These are phyloP conservation scores for Yamadazyma sp. DNA, from an alignment of 805 yeast species.

Conservation along the genomic window DNA sequence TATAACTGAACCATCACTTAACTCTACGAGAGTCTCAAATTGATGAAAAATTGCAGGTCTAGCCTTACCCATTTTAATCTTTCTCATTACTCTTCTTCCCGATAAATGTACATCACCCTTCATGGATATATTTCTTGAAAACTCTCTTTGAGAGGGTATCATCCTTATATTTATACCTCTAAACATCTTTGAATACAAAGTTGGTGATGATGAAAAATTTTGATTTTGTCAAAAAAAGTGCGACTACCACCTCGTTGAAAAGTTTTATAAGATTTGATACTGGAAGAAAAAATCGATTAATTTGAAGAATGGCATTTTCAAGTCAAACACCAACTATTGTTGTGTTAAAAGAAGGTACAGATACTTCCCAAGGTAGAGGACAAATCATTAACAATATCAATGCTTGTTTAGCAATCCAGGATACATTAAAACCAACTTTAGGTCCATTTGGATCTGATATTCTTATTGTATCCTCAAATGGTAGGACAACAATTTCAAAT, in stretches of 20 bases:
- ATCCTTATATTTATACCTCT: background rate
- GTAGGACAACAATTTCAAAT: constrained; percentile 91
- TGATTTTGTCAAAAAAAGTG: constrained; percentile 8
- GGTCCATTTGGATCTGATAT: constrained; percentile 98
- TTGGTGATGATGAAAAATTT: constrained; percentile 7
- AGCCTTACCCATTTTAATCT: constrained; percentile 75
- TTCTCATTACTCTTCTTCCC: constrained; percentile 60
- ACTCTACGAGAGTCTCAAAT: constrained; percentile 84
- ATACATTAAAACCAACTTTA: constrained; percentile 87
- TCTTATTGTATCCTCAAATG: constrained; percentile 76
- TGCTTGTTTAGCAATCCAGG: constrained; percentile 97
- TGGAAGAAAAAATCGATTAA: constrained; percentile 3
- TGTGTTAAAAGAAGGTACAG: constrained; percentile 97
- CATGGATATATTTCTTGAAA: constrained; percentile 17
- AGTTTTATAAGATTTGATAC: constrained; percentile 2
- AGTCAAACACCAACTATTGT: constrained; percentile 98
- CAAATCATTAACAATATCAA: constrained; percentile 93
- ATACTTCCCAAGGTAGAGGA: constrained; percentile 93
- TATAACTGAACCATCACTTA: constrained; percentile 91
- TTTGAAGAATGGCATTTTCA: constrained; percentile 72
- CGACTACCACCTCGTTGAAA: constrained; percentile 10
- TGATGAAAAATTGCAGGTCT: constrained; percentile 92
- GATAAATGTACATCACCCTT: constrained; percentile 42
- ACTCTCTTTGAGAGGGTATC: constrained; percentile 3
- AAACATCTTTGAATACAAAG: constrained; percentile 5